Base-by-base conservation (phyloP, 306 rosid genomes). In the Sesbania bispinosa region DNA sequence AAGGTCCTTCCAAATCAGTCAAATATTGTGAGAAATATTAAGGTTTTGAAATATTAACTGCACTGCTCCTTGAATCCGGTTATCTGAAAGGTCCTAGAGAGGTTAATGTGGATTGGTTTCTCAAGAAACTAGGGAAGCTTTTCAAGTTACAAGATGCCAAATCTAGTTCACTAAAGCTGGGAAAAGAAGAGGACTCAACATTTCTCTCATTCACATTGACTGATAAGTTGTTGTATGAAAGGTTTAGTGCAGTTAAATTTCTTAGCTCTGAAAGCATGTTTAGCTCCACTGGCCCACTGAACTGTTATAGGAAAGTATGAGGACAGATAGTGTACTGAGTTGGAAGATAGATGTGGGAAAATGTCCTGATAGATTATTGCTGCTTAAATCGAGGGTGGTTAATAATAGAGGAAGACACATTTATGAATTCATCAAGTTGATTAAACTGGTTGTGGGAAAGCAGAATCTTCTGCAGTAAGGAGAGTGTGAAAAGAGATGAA, bases 11-110 rank as follows among this genome's bases (percentile, higher is more conserved):
- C 6, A 80, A 11, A 11, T 30, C 62, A 4, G 1, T 51, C 4
- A 87, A 26, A 19, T 13, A 60, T 87, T 87, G 27, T n/a, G 35
- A 15, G 92, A 87, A 20, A 85, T 67, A 80, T 85, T 85, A 11
- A 82, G 51, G 4, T 14, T 1, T 1, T 0, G 0, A 23, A 86
- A 81, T n/a, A 35, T 0, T 26, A 1, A 11, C 48, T 5, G 89
- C 45, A 85, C 27, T 9, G 5, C 7, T 7, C 81, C 87, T 23
- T 1, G 1, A 26, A 87, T 81, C 16, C 41, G 75, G 48, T 85
- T 87, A 0, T 16, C 0, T 0, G 89, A 82, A 19, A 84, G 86
- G 75, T 84, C 84, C n/a, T 41, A 87, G 53, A 47, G 0, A 0
- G 4, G 0, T 0, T 57, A 88, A 74, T 2, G 0, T 16, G 1